Evolutionary conservation across 2,329 filamentous ascomycete genomes (phyloP).

Genomic region (Colletotrichum melonis): DNA sequence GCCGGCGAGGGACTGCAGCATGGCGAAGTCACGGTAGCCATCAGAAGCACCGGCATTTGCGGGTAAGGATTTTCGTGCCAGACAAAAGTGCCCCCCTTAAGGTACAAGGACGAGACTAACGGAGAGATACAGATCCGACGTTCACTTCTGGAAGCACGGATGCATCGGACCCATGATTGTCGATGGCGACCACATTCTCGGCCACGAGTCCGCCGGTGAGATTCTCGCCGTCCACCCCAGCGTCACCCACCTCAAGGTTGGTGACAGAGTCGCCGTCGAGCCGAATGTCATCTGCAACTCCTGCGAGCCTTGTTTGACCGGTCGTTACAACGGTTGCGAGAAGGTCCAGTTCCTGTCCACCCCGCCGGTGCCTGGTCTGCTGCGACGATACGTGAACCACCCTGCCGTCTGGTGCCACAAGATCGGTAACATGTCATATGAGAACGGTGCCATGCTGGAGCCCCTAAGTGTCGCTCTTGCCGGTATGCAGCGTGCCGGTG

Average conservation of each 20-base stretch:
- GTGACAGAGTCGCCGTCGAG: conserved; percentile 93
- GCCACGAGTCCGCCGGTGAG: conserved; percentile 91
- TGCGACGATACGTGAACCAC: conserved; percentile 95
- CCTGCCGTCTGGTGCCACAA: conserved; percentile 96
- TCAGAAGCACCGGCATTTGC: conserved; percentile 97
- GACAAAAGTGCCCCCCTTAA: background rate
- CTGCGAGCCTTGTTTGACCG: conserved; percentile 91
- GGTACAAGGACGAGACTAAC: conserved; percentile 32
- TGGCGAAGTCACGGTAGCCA: conserved; percentile 87
- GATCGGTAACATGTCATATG: conserved; percentile 91
- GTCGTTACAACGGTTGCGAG: conserved; percentile 95
- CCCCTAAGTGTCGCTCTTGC: conserved; percentile 90
- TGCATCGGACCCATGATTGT: conserved; percentile 98
- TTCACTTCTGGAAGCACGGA: conserved; percentile 97
- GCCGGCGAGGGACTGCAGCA: conserved; percentile 75
- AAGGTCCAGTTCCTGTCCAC: conserved; percentile 89
- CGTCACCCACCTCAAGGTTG: conserved; percentile 80
- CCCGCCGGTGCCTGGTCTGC: conserved; percentile 86
- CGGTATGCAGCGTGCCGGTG: conserved; percentile 83
- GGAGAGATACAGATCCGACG: conserved; percentile 75
- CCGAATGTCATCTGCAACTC: conserved; percentile 92
- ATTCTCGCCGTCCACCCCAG: conserved; percentile 85
- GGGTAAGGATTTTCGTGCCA: conserved; percentile 65
- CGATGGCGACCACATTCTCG: conserved; percentile 86
- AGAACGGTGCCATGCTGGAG: conserved; percentile 91